Evolutionary conservation across 805 yeast genomes (phyloP), one percentile per base, ranked within the genome.

Genomic region (Metschnikowia lochheadii): DNA sequence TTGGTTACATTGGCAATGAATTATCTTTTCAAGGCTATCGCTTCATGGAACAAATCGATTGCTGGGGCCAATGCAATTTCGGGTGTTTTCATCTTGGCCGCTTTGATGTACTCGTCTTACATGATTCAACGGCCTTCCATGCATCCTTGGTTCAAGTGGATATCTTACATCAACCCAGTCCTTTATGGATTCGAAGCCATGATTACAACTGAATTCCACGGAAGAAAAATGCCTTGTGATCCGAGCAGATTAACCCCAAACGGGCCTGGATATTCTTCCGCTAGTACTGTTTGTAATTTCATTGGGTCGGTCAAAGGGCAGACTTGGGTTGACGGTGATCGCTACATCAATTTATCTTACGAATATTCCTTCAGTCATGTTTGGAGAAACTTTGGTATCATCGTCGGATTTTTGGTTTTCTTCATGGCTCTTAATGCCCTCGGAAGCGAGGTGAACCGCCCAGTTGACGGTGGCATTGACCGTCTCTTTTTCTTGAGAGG

Each of bases 1-100:
- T 64, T 78, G 51, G 63, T 77, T 51, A 78, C 77, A 56, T 77
- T 79, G 58, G 76, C 82, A 61, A 79, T 80, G 71, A 75, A 80
- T 1, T 71, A 75, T 40, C 69, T 79, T 45, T 80, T 80, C 68
- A 77, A 79, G 58, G 72, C 80, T 18, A 75, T 78, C 56, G 83
- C 83, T 45, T 72, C 81, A 21, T 53, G 78, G 49, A 77, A 80
- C 46, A 76, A 72, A 48, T 78, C 78, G 53, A 80, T 81, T 65
- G 75, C 78, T 20, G 72, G 79, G 52, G 84, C 84, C 7, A 81
- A 80, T 53, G 80, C 83, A 33, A 56, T 78, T 59, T 82, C 83
- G 60, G 67, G 81, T 74, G 61, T 78, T 67, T 56, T 65, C 69
- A 55, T 77, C 60, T 59, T 66, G 49, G 66, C 66, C 3, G 32